phyloP scores from a whole-genome alignment of 495 filamentous ascomycete species.

The Xylaria telfairii region DNA sequence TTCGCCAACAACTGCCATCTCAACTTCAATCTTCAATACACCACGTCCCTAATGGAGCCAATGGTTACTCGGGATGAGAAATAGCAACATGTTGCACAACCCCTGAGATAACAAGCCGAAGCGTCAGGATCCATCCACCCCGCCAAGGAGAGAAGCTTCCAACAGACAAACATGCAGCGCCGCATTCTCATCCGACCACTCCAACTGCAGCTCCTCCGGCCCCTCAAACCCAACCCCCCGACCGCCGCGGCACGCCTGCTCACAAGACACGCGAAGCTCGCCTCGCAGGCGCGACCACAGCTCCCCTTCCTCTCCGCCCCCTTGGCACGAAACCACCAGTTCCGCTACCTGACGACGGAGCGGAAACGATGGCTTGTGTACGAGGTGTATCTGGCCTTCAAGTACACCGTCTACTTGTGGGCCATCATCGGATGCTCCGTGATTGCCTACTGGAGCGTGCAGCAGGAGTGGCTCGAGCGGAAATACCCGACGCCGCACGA shows the following conservation, averaged over 20 bases:
- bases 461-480: slow-evolving; percentile 74
- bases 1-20: not conserved
- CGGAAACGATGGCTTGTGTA: slow-evolving; percentile 69
- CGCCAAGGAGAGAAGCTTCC: not conserved
- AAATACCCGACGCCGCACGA: slow-evolving; percentile 75
- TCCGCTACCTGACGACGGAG: slow-evolving; percentile 79
- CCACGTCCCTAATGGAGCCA: not conserved
- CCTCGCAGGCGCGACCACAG: slow-evolving; percentile 66
- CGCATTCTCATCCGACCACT: slow-evolving; percentile 33
- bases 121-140: not conserved
- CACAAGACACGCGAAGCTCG: slow-evolving; percentile 30
- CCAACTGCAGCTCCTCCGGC: slow-evolving; percentile 26
- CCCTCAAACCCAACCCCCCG: slow-evolving; percentile 26
- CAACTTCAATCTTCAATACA: no score
- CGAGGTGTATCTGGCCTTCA: slow-evolving; percentile 64
- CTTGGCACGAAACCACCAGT: slow-evolving; percentile 58
- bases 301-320: slow-evolving; percentile 76
- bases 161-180: slow-evolving; percentile 30
- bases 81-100: not conserved
- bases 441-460: slow-evolving; percentile 61
- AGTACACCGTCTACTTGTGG: slow-evolving; percentile 65
- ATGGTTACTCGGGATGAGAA: slow-evolving; percentile 2
- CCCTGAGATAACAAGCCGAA: slow-evolving; percentile 1
- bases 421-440: slow-evolving; percentile 58
- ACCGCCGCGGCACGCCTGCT: slow-evolving; percentile 22